Percentiles rank a stretch among this genome's conserved stretches.
phyloP scores from a whole-genome alignment of 2,329 filamentous ascomycete species.

The Ceratocystis cubensis region DNA sequence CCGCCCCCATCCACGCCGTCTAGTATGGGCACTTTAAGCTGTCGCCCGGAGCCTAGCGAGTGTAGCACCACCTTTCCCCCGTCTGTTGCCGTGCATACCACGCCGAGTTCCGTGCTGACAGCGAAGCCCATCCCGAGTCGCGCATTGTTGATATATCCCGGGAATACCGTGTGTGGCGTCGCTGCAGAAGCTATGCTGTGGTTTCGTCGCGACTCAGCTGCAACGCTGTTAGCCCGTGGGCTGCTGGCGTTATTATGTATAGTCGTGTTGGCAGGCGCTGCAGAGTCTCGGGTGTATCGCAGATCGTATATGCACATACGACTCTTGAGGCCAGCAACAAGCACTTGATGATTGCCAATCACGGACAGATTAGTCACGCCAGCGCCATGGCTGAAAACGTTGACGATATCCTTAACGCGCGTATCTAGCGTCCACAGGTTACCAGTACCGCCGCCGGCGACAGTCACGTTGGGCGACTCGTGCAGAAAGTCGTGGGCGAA shows the following conservation, averaged over 20 bases:
- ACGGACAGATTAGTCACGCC: slow-evolving; percentile 9
- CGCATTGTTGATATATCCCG: slow-evolving; percentile 38
- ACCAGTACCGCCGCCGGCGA: slow-evolving; percentile 16
- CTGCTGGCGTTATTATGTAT: slow-evolving; percentile 3
- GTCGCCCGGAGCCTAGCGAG: slow-evolving; percentile 36
- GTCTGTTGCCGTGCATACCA: slow-evolving; percentile 44
- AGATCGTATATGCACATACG: slow-evolving; percentile 45
- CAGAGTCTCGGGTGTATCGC: slow-evolving; percentile 30
- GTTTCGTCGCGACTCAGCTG: neutral
- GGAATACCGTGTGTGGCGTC: slow-evolving; percentile 36
- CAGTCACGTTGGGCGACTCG: slow-evolving; percentile 16
- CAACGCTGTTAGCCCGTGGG: neutral
- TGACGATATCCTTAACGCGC: slow-evolving; percentile 14
- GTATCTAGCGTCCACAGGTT: slow-evolving; percentile 18
- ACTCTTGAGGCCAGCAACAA: slow-evolving; percentile 40
- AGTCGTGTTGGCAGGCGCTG: neutral
- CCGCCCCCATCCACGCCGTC: slow-evolving; percentile 17
- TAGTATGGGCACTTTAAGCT: slow-evolving; percentile 25
- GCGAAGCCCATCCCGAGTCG: slow-evolving; percentile 41
- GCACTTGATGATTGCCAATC: slow-evolving; percentile 29
- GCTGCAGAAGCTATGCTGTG: slow-evolving; percentile 18
- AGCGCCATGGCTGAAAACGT: slow-evolving; percentile 12
- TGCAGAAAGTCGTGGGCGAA: slow-evolving; percentile 18
- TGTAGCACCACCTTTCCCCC: slow-evolving; percentile 38
- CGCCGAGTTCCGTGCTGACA: slow-evolving; percentile 34